Evolutionary conservation across 768 basidiomycete species (phyloP).

Genomic region (Coprinopsis sp.): DNA sequence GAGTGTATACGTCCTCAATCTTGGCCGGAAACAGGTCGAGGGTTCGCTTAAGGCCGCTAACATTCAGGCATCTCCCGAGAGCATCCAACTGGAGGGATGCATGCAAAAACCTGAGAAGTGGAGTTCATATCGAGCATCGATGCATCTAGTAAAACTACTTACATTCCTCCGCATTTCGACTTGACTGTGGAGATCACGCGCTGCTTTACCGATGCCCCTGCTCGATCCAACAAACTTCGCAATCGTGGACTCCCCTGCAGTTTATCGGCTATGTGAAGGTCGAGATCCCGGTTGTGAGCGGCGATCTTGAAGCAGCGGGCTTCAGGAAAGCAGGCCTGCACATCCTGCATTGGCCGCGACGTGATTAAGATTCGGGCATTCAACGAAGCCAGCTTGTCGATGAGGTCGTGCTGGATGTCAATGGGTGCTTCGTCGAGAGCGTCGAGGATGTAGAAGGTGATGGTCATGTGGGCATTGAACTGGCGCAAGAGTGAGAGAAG

Average conservation of each 20-base stretch:
- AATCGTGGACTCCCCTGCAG: background rate
- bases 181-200: background rate
- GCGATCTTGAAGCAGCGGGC: background rate
- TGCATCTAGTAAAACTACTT: background rate
- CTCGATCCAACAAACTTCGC: background rate
- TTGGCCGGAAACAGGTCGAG: conserved; percentile 1
- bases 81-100: conserved; percentile 6
- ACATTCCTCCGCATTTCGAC: conserved; percentile 1
- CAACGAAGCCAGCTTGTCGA: background rate
- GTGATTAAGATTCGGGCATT: background rate
- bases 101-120: conserved; percentile 1
- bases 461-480: too few species aligned
- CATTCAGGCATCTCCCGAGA: background rate
- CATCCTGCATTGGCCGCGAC: background rate
- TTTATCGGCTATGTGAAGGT: background rate
- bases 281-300: background rate
- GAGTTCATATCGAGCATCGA: background rate
- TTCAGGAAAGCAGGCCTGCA: background rate
- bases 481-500: too few species aligned
- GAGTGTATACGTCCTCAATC: background rate
- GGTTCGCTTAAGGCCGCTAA: background rate
- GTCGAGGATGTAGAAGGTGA: background rate
- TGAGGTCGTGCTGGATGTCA: background rate
- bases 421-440: background rate
- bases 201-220: too few species aligned